phyloP scores from a whole-genome alignment of 495 filamentous ascomycete genomes.

The Daldinia bambusicola region DNA sequence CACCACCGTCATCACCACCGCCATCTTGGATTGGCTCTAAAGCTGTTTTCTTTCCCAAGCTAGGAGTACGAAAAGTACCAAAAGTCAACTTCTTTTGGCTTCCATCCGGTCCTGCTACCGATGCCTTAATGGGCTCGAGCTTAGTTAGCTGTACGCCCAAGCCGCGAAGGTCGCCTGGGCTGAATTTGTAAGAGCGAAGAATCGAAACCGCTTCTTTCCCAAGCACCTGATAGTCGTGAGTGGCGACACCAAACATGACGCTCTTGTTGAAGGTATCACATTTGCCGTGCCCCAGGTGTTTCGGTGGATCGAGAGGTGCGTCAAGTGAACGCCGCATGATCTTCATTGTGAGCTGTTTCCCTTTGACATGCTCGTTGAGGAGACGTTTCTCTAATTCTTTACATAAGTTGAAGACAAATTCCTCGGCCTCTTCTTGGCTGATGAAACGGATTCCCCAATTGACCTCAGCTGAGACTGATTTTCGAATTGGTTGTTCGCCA shows the following conservation, averaged over 20 bases:
- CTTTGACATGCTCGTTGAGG: constrained; percentile 83
- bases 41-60: constrained; percentile 47
- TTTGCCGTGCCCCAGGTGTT: constrained; percentile 94
- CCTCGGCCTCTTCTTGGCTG: constrained; percentile 87
- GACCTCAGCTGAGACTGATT: constrained; percentile 94
- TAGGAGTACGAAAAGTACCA: constrained; percentile 34
- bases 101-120: constrained; percentile 58
- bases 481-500: constrained; percentile 79
- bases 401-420: constrained; percentile 84
- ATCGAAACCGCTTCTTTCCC: constrained; percentile 85
- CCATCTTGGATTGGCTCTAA: constrained; percentile 42
- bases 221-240: constrained; percentile 74
- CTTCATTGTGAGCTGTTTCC: constrained; percentile 88
- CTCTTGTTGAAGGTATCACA: constrained; percentile 95
- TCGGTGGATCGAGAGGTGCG: constrained; percentile 90
- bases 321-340: constrained; percentile 88
- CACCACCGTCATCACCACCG: constrained; percentile 13
- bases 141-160: constrained; percentile 92
- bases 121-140: constrained; percentile 77
- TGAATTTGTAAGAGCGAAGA: constrained; percentile 81
- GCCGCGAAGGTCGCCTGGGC: constrained; percentile 88
- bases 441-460: constrained; percentile 98
- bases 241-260: constrained; percentile 79
- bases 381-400: constrained; percentile 84
- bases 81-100: constrained; percentile 70